Base-by-base conservation (phyloP, 768 basidiomycete species). In the Panaeolus papilionaceus region DNA sequence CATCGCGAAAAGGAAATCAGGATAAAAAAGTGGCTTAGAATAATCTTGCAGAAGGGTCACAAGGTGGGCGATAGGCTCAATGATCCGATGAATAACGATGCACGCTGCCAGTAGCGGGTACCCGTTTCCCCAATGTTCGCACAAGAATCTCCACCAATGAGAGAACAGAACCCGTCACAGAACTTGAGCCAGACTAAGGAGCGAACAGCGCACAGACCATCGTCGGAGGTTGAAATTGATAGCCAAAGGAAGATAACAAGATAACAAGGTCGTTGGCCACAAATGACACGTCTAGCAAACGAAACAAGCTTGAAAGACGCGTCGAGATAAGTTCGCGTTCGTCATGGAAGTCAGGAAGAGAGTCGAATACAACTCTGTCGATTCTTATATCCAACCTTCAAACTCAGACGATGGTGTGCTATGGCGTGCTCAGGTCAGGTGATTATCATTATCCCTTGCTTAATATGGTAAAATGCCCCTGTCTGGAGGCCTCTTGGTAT, bases 371-470 rank as follows among this genome's bases (percentile, higher is more conserved):
- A 18, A 45, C 6, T 33, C 47, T 12, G 37, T 37, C 51, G 64
- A 72, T 76, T 73, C 78, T 77, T 78, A 72, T 77, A 77, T 69
- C 61, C 33, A 62, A 40, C 42, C 73, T 78, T 79, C 71, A 79
- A 81, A 81, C 79, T 78, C 79, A 79, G 79, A 77, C 79, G 78
- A 82, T 82, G 78, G 79, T 71, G 82, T 82, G 81, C 80, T 80
- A 79, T 81, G 72, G 78, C 77, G 78, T 78, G 77, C 76, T 78
- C 44, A 18, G 4, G 51, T 73, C 74, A 76, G 70, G 73, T 77
- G 72, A 61, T 37, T 2, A 10, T n/a, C 12, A 40, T 10, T 7
- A 66, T 14, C 14, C 33, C 11, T 26, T 26, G 39, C 65, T 33
- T 18, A 42, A 64, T 6, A 28, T 26, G 9, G 49, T 26, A 51